These are phyloP conservation scores for Xylaria digitata DNA, from an alignment of 2,329 filamentous ascomycete genomes.

Conservation along the genomic window DNA sequence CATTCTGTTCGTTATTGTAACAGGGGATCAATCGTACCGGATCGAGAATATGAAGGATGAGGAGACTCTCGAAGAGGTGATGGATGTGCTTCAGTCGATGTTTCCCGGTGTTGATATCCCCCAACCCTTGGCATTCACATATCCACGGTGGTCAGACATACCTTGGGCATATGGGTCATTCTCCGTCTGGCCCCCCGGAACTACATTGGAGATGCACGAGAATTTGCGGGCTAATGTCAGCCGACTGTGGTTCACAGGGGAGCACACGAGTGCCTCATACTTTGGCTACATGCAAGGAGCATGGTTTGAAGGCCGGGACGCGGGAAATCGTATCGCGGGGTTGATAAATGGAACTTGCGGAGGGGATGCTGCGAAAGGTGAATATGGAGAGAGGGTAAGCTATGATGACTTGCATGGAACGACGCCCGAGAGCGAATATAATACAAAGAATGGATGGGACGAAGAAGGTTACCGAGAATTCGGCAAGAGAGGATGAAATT, in stretches of 20 bases:
- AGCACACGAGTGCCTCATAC: constrained; percentile 11
- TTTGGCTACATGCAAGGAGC: constrained; percentile 18
- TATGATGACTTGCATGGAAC: constrained; percentile 4
- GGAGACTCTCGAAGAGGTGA: constrained; percentile 7
- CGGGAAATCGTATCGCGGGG: constrained; percentile 13
- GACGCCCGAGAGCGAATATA: background rate
- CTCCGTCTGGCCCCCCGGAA: constrained; percentile 12
- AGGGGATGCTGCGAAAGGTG: background rate
- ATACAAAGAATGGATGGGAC: constrained; percentile 6
- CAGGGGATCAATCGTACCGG: constrained; percentile 1
- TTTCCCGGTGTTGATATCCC: constrained; percentile 11
- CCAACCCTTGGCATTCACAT: constrained; percentile 5
- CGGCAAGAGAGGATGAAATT: too few relatives aligned
- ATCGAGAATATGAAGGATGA: constrained; percentile 9
- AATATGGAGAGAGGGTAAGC: constrained; percentile 1
- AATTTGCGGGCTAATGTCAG: constrained; percentile 6
- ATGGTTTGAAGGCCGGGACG: constrained; percentile 11
- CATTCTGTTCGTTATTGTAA: constrained; percentile 13
- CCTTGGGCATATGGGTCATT: constrained; percentile 16
- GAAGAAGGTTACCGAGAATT: background rate
- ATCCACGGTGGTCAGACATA: constrained; percentile 11
- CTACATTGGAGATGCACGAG: constrained; percentile 16
- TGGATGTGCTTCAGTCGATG: constrained; percentile 4
- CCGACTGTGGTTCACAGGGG: constrained; percentile 13
- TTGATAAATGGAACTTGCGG: constrained; percentile 6